A percentile compares a stretch with the other conserved stretches of the same genome.
Conservation (phyloP, 116 monocot genomes). For the Papilionanthe hybrid region DNA sequence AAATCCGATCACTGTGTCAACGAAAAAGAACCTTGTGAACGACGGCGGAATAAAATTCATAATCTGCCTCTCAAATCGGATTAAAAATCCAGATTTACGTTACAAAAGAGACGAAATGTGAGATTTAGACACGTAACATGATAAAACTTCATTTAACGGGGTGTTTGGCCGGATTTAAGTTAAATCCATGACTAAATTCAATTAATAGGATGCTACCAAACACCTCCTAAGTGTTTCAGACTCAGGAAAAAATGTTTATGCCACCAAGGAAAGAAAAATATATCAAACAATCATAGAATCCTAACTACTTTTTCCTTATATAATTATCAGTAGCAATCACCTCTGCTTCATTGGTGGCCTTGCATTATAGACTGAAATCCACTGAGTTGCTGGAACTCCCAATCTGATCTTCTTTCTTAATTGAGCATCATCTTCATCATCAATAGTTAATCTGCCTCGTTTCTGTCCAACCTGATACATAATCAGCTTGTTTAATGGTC, state of each 20-base stretch:
- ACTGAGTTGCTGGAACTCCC: constrained; percentile 83
- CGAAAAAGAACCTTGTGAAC: too few species aligned
- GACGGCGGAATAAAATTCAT: too few species aligned
- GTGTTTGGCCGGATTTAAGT: too few species aligned
- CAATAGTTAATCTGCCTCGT: constrained; percentile 60
- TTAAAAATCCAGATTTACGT: too few species aligned
- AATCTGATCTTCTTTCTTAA: constrained; percentile 73
- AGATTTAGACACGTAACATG: too few species aligned
- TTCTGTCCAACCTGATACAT: constrained; percentile 84
- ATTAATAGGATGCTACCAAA: too few species aligned
- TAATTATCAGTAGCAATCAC: constrained; percentile 21
- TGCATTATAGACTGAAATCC: constrained; percentile 97
- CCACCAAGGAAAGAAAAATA: neutral
- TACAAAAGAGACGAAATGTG: too few species aligned
- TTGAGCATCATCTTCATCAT: constrained; percentile 77
- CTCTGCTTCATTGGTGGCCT: constrained; percentile 90
- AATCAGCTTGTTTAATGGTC: constrained; percentile 8
- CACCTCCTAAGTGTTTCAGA: neutral
- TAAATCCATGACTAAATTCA: too few species aligned
- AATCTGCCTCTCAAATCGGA: too few species aligned
- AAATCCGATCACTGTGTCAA: too few species aligned
- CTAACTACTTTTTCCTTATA: neutral
- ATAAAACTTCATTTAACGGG: too few species aligned
- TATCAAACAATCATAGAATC: neutral
- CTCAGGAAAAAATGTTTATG: neutral